These are phyloP conservation scores for Raffaelea ambrosiae DNA, from an alignment of 2,329 filamentous ascomycete species.

Conservation along the genomic window DNA sequence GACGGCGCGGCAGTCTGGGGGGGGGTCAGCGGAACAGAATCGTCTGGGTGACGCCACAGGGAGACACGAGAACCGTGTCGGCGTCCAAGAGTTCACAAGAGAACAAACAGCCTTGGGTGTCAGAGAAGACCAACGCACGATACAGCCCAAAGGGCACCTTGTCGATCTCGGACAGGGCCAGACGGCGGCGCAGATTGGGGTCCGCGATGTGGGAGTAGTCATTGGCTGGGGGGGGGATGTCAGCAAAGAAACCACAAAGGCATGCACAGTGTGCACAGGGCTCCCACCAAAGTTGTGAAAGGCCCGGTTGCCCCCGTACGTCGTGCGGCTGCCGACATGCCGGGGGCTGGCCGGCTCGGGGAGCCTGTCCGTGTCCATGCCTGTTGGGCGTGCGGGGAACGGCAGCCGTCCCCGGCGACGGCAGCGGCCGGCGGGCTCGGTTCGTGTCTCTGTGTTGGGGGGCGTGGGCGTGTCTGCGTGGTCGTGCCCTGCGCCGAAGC, in stretches of 20 bases:
- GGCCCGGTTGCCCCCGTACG: conserved; percentile 56
- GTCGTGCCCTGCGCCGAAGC: too few relatives aligned
- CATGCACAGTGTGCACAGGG: too few relatives aligned
- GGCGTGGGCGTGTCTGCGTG: too few relatives aligned
- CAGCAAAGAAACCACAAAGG: too few relatives aligned
- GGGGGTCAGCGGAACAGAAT: background rate
- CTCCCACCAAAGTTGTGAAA: conserved; percentile 58
- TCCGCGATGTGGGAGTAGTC: conserved; percentile 52
- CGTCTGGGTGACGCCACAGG: background rate
- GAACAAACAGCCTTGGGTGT: too few relatives aligned
- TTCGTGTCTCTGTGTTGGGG: too few relatives aligned
- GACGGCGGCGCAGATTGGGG: conserved; percentile 66
- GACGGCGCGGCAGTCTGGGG: conserved; percentile 57
- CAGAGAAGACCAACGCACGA: conserved; percentile 25
- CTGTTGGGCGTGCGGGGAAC: background rate
- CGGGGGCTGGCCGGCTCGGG: conserved; percentile 23
- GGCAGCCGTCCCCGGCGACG: background rate
- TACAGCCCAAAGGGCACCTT: conserved; percentile 70
- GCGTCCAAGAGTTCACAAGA: too few relatives aligned
- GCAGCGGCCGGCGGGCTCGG: too few relatives aligned
- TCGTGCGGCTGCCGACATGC: conserved; percentile 35
- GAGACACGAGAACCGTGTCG: too few relatives aligned
- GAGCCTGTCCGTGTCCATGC: conserved; percentile 25
- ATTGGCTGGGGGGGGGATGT: conserved; percentile 17
- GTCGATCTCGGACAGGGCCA: conserved; percentile 72